These are phyloP conservation scores for Colletotrichum gloeosporioides DNA, from an alignment of 2,329 filamentous ascomycete species.

Conservation along the genomic window DNA sequence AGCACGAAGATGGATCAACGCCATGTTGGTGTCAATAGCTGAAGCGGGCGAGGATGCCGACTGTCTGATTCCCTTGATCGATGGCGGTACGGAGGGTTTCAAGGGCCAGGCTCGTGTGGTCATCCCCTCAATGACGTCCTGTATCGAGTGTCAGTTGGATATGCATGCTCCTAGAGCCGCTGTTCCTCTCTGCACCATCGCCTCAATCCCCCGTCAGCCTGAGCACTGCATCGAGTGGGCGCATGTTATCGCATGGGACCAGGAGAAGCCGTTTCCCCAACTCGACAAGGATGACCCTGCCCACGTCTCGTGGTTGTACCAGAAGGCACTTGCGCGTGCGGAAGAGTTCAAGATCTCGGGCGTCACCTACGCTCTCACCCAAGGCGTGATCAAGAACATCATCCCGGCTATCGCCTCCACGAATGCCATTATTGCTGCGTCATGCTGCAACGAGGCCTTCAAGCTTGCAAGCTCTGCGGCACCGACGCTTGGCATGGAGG, in stretches of 20 bases:
- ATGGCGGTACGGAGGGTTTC: constrained; percentile 97
- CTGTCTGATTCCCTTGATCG: constrained; percentile 89
- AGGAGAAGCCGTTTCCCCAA: constrained; percentile 79
- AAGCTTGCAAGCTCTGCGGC: constrained; percentile 89
- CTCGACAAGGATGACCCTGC: constrained; percentile 97
- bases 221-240: constrained; percentile 99
- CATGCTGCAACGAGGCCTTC: constrained; percentile 95
- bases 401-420: constrained; percentile 98
- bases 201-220: constrained; percentile 93
- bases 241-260: constrained; percentile 96
- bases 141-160: constrained; percentile 97
- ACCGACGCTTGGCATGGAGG: constrained; percentile 77
- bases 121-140: constrained; percentile 89
- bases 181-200: constrained; percentile 94
- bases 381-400: constrained; percentile 99
- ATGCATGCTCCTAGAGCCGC: constrained; percentile 99
- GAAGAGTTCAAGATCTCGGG: constrained; percentile 89
- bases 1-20: constrained; percentile 98
- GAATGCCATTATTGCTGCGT: constrained; percentile 94
- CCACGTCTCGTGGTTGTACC: constrained; percentile 96
- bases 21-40: constrained; percentile 88
- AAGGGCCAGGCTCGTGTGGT: constrained; percentile 96
- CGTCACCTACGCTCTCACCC: constrained; percentile 93
- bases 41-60: constrained; percentile 79
- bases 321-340: constrained; percentile 81